Base-by-base conservation (phyloP, 495 filamentous ascomycete genomes). In the Haplographium delicatum region DNA sequence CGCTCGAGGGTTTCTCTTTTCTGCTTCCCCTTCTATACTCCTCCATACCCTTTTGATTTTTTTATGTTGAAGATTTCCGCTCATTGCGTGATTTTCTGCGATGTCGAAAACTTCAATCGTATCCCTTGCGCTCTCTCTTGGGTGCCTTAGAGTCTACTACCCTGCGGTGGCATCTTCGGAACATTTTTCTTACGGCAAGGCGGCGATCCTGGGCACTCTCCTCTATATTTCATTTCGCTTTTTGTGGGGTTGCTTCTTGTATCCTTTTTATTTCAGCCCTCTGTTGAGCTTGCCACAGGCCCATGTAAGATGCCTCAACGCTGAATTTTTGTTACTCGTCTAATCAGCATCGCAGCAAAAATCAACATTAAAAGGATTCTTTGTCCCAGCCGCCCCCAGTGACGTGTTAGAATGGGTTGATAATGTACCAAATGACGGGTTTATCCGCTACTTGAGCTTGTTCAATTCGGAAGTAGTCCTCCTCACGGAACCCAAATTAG, bases 401-500 rank as follows among this genome's bases (percentile, higher is more conserved):
- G n/a, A 44, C 10, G 20, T 44, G 22, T 30, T 54, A n/a, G 47
- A 62, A 50, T 63, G 41, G 34, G 57, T 54, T 33, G 54, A 57
- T 15, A 56, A 39, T 9, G 28, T 66, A 3, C 60, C 64, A 2
- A 64, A 70, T 45, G 56, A 65, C 4, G 64, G 66, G 3, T 51
- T 66, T 13, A 59, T 70, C 4, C 56, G 61, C 5, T 58, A 63
- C 35, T 47, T 51, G 10, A 54, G 51, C 23, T 18, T 62, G 11
- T 46, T 62, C 16, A 66, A 63, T 39, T 20, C 24, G 6, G 64
- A 66, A 27, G 27, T 34, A 1, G 27, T 70, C 8, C 23, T 66
- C 2, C 20, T 62, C 3, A 65, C 58, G 13, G 57, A 26, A 27
- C 44, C 62, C 10, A 50, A 63, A 18, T 52, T 40, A 15, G 27